These are phyloP conservation scores for Ceratocystiopsis sp. DNA, from an alignment of 2,329 filamentous ascomycete species.

Conservation along the genomic window DNA sequence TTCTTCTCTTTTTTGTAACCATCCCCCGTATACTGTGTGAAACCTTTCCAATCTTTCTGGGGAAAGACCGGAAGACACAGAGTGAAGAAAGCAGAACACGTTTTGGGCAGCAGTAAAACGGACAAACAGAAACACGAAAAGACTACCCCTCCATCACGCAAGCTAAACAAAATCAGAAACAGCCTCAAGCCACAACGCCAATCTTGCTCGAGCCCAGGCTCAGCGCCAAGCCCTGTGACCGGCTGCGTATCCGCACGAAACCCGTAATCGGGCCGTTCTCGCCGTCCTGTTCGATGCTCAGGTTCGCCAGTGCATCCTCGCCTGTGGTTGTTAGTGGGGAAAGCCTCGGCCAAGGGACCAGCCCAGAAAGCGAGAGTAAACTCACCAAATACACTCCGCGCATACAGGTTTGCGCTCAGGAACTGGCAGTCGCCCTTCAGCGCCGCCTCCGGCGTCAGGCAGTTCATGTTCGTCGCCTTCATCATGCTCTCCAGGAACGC, in stretches of 20 bases:
- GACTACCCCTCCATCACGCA: too few relatives aligned
- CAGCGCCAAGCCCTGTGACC: conserved; percentile 84
- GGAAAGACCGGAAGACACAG: too few relatives aligned
- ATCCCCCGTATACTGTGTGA: too few relatives aligned
- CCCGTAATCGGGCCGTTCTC: conserved; percentile 90
- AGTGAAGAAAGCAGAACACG: too few relatives aligned
- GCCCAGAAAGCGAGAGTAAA: too few relatives aligned
- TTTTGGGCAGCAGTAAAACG: too few relatives aligned
- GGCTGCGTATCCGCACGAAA: conserved; percentile 93
- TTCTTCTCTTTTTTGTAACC: too few relatives aligned
- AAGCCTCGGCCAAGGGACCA: not conserved
- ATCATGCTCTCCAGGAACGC: conserved; percentile 90
- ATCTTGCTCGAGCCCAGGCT: conserved; percentile 87
- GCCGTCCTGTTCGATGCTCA: conserved; percentile 95
- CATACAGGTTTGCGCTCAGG: conserved; percentile 90
- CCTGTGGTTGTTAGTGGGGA: conserved; percentile 32
- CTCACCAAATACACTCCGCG: conserved; percentile 94
- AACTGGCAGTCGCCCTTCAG: conserved; percentile 97
- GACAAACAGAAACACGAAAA: too few relatives aligned
- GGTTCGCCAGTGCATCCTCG: conserved; percentile 91
- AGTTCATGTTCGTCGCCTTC: conserved; percentile 98
- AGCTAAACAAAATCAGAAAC: too few relatives aligned
- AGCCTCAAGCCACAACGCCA: conserved; percentile 24
- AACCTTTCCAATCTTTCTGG: too few relatives aligned
- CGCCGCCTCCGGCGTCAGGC: conserved; percentile 86